Base-by-base conservation (phyloP, 2,329 filamentous ascomycete species). In the Aaosphaeria pasadenensis region DNA sequence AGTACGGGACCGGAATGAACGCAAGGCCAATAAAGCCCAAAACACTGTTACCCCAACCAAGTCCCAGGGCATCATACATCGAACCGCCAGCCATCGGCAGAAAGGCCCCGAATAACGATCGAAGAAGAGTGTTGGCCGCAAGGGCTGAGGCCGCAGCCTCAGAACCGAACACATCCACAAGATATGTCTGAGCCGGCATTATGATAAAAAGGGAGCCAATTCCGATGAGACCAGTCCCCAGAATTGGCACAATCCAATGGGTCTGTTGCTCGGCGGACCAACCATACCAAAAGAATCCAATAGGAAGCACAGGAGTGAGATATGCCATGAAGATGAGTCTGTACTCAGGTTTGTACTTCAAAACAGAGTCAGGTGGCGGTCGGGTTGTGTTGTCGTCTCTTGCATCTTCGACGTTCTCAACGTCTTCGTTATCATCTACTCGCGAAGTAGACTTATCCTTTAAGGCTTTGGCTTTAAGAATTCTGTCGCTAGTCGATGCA, bases 11-110 rank as follows among this genome's bases (percentile, higher is more conserved):
- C 0, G 87, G 85, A 29, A 88, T 72, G 64, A 86, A 88, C 4
- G 75, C 76, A 4, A 89, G 64, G 0, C 85, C 80, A 5, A 91
- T 71, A 69, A 91, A 89, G 0, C 83, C 88, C 0, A 86, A 85
- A 7, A 91, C 71, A 6, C 45, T 51, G 35, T 54, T 61, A 38
- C 53, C 55, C 52, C 54, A 57, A 9, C 73, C 61, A 5, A 61
- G 54, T 7, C 56, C 60, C n/a, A 64, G 48, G 1, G 31, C 32
- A n/a, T 50, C 51, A 40, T 62, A 64, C 47, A 61, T 29, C 2
- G 40, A 17, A 1, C 48, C 53, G 5, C 51, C 58, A 11, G 56
- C 59, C 1, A 64, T 42, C 3, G 60, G 58, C 29, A 64, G 17
- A 30, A 62, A 55, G n/a, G 57, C 54, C 4, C 51, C 58, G 31